Base-by-base conservation (phyloP, 2,329 filamentous ascomycete genomes). In the Sporothrix schenckii region DNA sequence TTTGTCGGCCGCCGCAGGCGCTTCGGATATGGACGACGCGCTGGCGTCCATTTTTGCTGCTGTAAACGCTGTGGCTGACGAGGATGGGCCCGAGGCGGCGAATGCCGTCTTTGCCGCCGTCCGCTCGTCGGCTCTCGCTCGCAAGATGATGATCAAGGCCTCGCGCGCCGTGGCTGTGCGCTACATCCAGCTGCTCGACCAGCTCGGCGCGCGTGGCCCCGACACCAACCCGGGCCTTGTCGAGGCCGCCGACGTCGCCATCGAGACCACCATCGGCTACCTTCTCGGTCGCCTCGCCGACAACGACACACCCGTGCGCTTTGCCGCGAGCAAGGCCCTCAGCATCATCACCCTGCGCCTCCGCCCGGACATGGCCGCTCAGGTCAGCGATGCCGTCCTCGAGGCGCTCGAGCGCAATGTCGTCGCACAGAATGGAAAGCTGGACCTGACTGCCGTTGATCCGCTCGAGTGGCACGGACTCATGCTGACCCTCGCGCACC, bases 261-360 rank as follows among this genome's bases (percentile, higher is more conserved):
- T 97, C 19, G 94, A 98, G 80, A 89, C 90, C 41, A 87, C 91
- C 4, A 93, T 99, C 74, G 91, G 93, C 69, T 89, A 92, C 76
- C 84, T 97, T 3, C 85, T 99, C 2, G 90, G 92, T 72, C 86
- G 87, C 14, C 83, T 98, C 1, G 89, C 89, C 1, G 95, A 99
- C 78, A 92, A 92, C 72, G 94, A 98, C 76, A 97, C 94, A 0
- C 93, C 93, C 0, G 94, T 99, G 14, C 86, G 95, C 50, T 88
- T 97, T 75, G 91, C 94, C 44, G 92, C 94, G 24, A 97, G 93
- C 79, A 99, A 99, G 80, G 92, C 93, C 4, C 86, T 98, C 58
- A 97, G 93, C 79, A 86, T 97, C 68, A 89, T 98, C 74, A 91
- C 94, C 0, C 82, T 96, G 66, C 94, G 91, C 74, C 81, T 99